Conservation (phyloP, 1,284 basidiomycete genomes). For the Pascua sp. region DNA sequence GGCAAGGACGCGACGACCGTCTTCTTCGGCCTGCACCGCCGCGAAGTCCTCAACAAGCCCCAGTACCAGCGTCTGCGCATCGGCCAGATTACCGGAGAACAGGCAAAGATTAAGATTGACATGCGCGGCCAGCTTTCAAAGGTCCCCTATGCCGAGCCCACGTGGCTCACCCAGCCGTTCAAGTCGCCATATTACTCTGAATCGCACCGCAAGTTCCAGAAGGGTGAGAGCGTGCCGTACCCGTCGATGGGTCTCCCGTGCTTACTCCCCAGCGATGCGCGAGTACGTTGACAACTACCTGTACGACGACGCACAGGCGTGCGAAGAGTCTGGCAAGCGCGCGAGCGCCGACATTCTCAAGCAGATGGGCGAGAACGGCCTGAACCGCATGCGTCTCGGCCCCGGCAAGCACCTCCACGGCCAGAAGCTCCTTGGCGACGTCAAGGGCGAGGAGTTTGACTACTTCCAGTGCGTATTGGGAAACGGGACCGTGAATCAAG, state of each 20-base stretch:
- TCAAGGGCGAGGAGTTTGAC: constrained; percentile 85
- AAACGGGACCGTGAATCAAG: too few species aligned
- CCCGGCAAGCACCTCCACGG: constrained; percentile 75
- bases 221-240: too few species aligned
- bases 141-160: constrained; percentile 79
- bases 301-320: constrained; percentile 56
- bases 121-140: constrained; percentile 57
- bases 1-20: constrained; percentile 80
- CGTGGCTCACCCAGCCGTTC: constrained; percentile 75
- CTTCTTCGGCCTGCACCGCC: constrained; percentile 78
- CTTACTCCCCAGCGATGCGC: constrained; percentile 45
- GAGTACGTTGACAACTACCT: constrained; percentile 59
- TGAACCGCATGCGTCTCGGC: constrained; percentile 88
- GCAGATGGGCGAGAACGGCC: constrained; percentile 58
- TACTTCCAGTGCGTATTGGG: constrained; percentile 55
- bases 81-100: constrained; percentile 65
- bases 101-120: constrained; percentile 57
- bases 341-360: constrained; percentile 50
- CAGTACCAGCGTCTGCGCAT: constrained; percentile 67
- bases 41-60: constrained; percentile 72
- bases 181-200: constrained; percentile 81
- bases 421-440: constrained; percentile 74
- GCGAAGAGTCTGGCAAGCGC: constrained; percentile 73
- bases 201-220: constrained; percentile 51
- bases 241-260: too few species aligned